A percentile compares a stretch with the other conserved stretches of the same genome.
Conservation (phyloP, 139 green algal genomes). For the Pleodorina starrii region DNA sequence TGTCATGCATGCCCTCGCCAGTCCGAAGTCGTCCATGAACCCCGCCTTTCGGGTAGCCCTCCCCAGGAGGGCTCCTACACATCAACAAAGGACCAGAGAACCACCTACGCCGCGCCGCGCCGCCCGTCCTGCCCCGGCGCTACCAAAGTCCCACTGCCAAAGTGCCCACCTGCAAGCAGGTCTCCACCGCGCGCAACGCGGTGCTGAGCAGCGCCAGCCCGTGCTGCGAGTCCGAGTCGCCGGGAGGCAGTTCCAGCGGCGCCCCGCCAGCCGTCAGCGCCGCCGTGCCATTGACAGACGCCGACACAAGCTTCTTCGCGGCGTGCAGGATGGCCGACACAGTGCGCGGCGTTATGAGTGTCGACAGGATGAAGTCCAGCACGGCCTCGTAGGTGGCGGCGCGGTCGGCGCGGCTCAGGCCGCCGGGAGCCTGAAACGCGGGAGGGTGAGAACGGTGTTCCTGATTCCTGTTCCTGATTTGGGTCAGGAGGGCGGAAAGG, state of each 20-base stretch:
- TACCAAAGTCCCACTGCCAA: no score
- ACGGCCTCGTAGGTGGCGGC: slow-evolving; percentile 57
- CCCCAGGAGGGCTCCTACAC: no score
- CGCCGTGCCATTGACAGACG: slow-evolving; percentile 21
- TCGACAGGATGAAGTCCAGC: slow-evolving; percentile 64
- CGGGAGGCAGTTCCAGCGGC: slow-evolving; percentile 4
- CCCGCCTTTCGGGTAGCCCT: no score
- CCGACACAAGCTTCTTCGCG: slow-evolving; percentile 63
- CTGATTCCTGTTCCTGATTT: no score
- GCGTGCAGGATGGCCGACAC: slow-evolving; percentile 59
- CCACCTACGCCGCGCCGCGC: no score
- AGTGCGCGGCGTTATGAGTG: slow-evolving; percentile 63
- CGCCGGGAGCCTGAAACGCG: not conserved
- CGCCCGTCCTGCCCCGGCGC: no score
- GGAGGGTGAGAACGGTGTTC: no score
- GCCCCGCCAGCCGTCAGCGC: not conserved
- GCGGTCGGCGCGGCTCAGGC: slow-evolving; percentile 9
- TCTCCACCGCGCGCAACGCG: slow-evolving; percentile 61
- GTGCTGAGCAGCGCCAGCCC: slow-evolving; percentile 59
- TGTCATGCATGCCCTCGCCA: no score
- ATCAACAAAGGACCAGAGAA: no score
- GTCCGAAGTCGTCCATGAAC: no score
- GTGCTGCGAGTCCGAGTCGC: slow-evolving; percentile 57
- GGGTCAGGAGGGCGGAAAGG: no score
- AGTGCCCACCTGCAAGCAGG: slow-evolving; percentile 53